A percentile compares a stretch with the other conserved stretches of the same genome.
These are phyloP conservation scores for Macadamia integrifolia DNA, from an alignment of 164 flowering plant species.

Conservation along the genomic window DNA sequence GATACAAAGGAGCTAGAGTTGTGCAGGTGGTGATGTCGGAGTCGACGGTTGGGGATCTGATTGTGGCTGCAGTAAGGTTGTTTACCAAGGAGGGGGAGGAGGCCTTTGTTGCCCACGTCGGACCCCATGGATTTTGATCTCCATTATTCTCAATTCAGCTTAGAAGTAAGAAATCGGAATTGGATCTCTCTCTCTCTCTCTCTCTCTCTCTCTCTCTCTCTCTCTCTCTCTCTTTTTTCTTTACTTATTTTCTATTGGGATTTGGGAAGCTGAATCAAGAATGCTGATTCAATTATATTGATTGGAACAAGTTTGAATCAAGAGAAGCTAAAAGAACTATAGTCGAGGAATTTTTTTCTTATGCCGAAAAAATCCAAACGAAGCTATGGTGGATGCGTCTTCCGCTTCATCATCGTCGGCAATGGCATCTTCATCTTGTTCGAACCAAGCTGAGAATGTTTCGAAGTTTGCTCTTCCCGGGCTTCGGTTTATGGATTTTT, in stretches of 20 bases:
- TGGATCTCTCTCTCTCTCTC: too few species aligned
- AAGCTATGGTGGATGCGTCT: conserved; percentile 1
- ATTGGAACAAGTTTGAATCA: conserved; percentile 53
- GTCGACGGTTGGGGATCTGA: conserved; percentile 61
- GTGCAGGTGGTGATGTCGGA: conserved; percentile 47
- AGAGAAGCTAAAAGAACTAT: conserved; percentile 53
- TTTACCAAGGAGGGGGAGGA: conserved; percentile 67
- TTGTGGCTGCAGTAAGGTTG: conserved; percentile 47
- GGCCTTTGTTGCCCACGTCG: conserved; percentile 44
- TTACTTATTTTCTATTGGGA: too few species aligned
- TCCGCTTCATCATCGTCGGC: conserved; percentile 10
- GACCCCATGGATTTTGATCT: conserved; percentile 54
- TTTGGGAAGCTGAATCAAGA: too few species aligned
- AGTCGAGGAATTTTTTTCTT: conserved; percentile 85
- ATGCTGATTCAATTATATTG: neutral
- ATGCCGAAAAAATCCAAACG: conserved; percentile 31
- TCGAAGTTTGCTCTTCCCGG: conserved; percentile 33
- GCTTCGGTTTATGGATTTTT: conserved; percentile 69
- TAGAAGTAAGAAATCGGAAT: conserved; percentile 58
- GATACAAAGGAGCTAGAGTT: conserved; percentile 16
- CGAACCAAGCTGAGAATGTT: conserved; percentile 53
- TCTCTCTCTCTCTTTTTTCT: neutral
- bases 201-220: neutral
- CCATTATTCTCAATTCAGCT: conserved; percentile 88
- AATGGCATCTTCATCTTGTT: conserved; percentile 35